Conservation (phyloP, 768 basidiomycete species). For the Pleurotus sapidus region DNA sequence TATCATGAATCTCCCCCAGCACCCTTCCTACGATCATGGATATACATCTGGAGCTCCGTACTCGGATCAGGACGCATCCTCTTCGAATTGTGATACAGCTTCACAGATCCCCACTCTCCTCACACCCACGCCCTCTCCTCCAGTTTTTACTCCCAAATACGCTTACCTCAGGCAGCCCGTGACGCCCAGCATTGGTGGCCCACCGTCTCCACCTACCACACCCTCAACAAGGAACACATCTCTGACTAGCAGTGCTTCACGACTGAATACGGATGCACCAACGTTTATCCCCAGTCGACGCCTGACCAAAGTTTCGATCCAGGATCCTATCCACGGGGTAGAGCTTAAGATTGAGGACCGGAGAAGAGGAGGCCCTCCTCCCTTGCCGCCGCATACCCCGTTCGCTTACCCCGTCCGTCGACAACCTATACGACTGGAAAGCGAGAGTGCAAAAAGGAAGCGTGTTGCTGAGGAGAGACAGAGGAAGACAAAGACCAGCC, state of each 20-base stretch:
- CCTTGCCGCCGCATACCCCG: conserved; percentile 18
- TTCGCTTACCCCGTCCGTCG: conserved; percentile 33
- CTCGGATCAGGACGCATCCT: conserved; percentile 61
- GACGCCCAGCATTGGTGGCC: conserved; percentile 41
- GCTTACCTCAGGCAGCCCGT: conserved; percentile 39
- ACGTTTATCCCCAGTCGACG: conserved; percentile 62
- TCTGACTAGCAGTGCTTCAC: conserved; percentile 22
- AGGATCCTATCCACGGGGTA: conserved; percentile 54
- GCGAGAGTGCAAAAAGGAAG: conserved; percentile 45
- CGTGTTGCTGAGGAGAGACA: conserved; percentile 40
- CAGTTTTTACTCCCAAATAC: conserved; percentile 31
- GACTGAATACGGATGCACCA: conserved; percentile 61
- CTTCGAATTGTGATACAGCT: conserved; percentile 52
- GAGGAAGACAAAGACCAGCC: conserved; percentile 25
- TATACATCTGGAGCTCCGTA: conserved; percentile 43
- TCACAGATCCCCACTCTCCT: conserved; percentile 51
- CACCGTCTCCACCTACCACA: conserved; percentile 68
- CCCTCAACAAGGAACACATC: conserved; percentile 50
- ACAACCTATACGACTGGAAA: conserved; percentile 61
- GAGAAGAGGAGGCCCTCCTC: conserved; percentile 39
- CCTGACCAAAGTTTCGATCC: conserved; percentile 50
- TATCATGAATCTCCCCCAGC: neutral
- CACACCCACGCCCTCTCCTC: conserved; percentile 44
- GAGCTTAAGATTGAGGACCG: conserved; percentile 61
- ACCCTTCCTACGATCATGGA: neutral